These are phyloP conservation scores for Cercospora zeina DNA, from an alignment of 2,329 filamentous ascomycete species.

Conservation along the genomic window DNA sequence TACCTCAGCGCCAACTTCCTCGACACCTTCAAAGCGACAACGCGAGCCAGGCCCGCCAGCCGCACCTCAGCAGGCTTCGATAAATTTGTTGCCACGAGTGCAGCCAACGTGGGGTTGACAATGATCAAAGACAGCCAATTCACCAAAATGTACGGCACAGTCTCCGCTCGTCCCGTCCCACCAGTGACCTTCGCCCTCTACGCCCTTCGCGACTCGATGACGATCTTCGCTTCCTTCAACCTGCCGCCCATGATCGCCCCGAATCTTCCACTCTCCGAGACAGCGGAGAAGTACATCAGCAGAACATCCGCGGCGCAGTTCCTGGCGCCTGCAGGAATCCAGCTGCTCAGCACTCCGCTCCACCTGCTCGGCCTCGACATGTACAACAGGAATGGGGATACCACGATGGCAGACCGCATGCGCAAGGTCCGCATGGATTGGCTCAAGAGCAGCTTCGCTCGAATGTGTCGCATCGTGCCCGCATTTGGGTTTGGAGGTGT, in stretches of 20 bases:
- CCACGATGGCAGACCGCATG: slow-evolving; percentile 62
- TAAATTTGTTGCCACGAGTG: slow-evolving; percentile 78
- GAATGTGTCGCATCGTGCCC: slow-evolving; percentile 82
- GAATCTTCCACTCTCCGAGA: slow-evolving; percentile 51
- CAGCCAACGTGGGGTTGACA: slow-evolving; percentile 81
- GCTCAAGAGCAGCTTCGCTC: slow-evolving; percentile 68
- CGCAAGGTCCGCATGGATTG: slow-evolving; percentile 71
- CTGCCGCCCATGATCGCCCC: slow-evolving; percentile 78
- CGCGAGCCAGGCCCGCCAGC: slow-evolving; percentile 57
- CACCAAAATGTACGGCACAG: slow-evolving; percentile 75
- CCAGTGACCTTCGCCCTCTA: slow-evolving; percentile 75
- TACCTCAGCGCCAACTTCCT: slow-evolving; percentile 86
- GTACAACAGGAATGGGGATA: slow-evolving; percentile 67
- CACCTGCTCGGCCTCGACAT: slow-evolving; percentile 83
- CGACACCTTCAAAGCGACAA: slow-evolving; percentile 73
- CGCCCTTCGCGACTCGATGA: slow-evolving; percentile 78
- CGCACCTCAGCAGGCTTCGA: slow-evolving; percentile 69
- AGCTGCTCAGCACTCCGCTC: slow-evolving; percentile 77
- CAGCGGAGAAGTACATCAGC: slow-evolving; percentile 55
- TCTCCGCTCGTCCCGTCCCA: slow-evolving; percentile 51
- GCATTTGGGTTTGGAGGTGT: slow-evolving; percentile 88
- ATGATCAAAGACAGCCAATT: slow-evolving; percentile 89
- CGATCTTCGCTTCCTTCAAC: slow-evolving; percentile 91
- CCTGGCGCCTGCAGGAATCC: slow-evolving; percentile 72
- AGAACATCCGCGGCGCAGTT: slow-evolving; percentile 68